Evolutionary conservation across 441 rosid genomes (phyloP).

Genomic region (Corymbia citriodora): DNA sequence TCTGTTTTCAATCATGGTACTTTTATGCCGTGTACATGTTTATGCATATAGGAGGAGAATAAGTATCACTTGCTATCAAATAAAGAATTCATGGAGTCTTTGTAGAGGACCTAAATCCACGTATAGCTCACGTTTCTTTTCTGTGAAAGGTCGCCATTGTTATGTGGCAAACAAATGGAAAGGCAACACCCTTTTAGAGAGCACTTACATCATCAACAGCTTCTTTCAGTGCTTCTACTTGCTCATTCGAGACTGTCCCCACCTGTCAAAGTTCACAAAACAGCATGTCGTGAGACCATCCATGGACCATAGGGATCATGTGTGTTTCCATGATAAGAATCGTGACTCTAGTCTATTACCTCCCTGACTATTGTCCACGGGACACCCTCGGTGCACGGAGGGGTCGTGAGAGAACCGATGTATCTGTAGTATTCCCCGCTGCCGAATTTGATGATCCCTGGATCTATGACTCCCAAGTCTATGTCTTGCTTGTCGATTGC

Average conservation of each 20-base stretch:
- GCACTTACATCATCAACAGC: conserved; percentile 51
- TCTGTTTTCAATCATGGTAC: not conserved
- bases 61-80: not conserved
- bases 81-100: not conserved
- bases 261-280: conserved; percentile 20
- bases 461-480: conserved; percentile 38
- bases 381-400: conserved; percentile 72
- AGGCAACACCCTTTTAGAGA: not conserved
- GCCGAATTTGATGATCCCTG: conserved; percentile 29
- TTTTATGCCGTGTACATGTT: not conserved
- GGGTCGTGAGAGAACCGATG: conserved; percentile 57
- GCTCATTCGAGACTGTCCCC: conserved; percentile 48
- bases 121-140: not conserved
- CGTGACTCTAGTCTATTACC: conserved; percentile 9
- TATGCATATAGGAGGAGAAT: not conserved
- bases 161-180: not conserved
- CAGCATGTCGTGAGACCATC: not conserved
- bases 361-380: conserved; percentile 46
- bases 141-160: too few relatives aligned
- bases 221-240: conserved; percentile 31
- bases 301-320: not conserved
- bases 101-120: too few relatives aligned
- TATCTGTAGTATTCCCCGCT: conserved; percentile 56
- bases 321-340: not conserved
- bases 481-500: conserved; percentile 22